phyloP scores from a whole-genome alignment of 306 rosid genomes.

The Lagenaria siceraria region DNA sequence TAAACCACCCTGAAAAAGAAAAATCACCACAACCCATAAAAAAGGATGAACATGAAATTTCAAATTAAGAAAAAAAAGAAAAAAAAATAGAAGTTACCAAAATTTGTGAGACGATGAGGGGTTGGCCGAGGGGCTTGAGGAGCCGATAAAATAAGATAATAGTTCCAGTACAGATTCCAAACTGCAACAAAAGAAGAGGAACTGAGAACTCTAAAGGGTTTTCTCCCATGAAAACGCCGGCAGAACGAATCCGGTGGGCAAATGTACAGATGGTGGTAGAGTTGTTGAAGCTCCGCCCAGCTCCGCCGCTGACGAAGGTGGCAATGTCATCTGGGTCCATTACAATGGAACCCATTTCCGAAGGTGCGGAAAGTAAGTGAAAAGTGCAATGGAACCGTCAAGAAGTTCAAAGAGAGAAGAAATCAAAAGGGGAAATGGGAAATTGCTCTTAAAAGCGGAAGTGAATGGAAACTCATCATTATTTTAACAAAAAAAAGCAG shows the following conservation, averaged over 20 bases:
- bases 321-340: slow-evolving; percentile 9
- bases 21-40: background rate
- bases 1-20: slow-evolving; percentile 18
- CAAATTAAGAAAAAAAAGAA: background rate
- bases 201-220: slow-evolving; percentile 16
- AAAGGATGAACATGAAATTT: background rate
- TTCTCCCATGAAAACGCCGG: background rate
- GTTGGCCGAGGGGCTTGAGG: slow-evolving; percentile 24
- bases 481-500: too few species aligned
- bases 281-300: too few species aligned
- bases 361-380: too few species aligned
- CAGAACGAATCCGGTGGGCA: background rate
- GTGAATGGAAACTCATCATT: too few species aligned
- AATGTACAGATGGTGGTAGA: slow-evolving; percentile 9
- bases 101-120: slow-evolving; percentile 17
- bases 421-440: too few species aligned
- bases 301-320: background rate
- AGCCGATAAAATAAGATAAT: slow-evolving; percentile 2
- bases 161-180: slow-evolving; percentile 3
- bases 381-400: too few species aligned
- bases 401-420: too few species aligned
- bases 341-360: background rate
- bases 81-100: background rate
- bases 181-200: slow-evolving; percentile 21
- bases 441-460: too few species aligned